These are phyloP conservation scores for Apostasia ramifera DNA, from an alignment of 106 monocot genomes.

Conservation along the genomic window DNA sequence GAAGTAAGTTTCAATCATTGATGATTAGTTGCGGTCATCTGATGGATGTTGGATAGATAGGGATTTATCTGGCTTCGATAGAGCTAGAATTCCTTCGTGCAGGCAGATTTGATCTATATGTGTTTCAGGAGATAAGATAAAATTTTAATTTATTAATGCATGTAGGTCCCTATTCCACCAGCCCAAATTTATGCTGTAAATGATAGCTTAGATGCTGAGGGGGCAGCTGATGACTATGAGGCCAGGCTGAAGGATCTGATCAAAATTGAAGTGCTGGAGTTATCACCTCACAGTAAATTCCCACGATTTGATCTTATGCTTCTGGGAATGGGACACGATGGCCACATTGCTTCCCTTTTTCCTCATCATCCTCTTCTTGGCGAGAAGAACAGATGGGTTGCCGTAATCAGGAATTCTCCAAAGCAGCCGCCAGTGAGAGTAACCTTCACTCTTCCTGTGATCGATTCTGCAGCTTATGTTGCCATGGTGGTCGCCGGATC, in stretches of 20 bases:
- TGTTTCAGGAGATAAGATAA: too few species aligned
- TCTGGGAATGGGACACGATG: conserved; percentile 69
- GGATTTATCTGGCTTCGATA: too few species aligned
- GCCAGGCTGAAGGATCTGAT: conserved; percentile 39
- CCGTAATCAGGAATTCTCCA: conserved; percentile 57
- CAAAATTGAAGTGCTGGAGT: conserved; percentile 20
- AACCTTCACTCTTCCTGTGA: conserved; percentile 66
- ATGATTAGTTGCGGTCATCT: too few species aligned
- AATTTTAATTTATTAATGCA: too few species aligned
- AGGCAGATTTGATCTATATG: too few species aligned
- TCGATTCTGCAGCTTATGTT: conserved; percentile 51
- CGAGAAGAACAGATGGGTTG: conserved; percentile 48
- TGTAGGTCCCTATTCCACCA: conserved; percentile 54
- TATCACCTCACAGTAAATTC: conserved; percentile 29
- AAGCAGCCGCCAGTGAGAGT: conserved; percentile 70
- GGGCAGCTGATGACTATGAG: conserved; percentile 64
- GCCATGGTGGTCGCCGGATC: conserved; percentile 51
- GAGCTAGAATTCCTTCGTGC: too few species aligned
- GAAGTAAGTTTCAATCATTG: too few species aligned
- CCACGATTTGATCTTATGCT: conserved; percentile 73
- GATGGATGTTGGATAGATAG: too few species aligned
- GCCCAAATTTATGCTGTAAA: conserved; percentile 48
- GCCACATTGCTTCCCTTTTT: conserved; percentile 70
- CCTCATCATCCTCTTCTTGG: conserved; percentile 44
- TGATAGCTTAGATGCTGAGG: conserved; percentile 41